Evolutionary conservation across 768 basidiomycete species (phyloP).

Genomic region (Hirschioporus abietinus): DNA sequence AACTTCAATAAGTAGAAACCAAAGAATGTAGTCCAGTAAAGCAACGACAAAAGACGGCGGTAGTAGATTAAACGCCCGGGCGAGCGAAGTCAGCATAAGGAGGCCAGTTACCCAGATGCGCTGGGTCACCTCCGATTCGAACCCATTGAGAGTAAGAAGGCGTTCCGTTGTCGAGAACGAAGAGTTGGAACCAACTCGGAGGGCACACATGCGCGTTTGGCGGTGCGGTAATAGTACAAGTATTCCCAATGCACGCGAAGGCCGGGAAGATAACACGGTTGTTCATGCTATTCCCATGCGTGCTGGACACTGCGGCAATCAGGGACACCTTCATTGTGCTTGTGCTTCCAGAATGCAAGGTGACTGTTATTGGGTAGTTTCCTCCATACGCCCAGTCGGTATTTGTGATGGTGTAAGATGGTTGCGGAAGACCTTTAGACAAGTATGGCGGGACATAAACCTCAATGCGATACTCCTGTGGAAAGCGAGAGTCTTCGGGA

Average conservation of each 20-base stretch:
- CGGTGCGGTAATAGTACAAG: conserved; percentile 74
- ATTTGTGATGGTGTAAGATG: conserved; percentile 48
- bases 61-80: conserved; percentile 46
- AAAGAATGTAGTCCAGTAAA: no score
- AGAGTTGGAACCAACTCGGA: conserved; percentile 74
- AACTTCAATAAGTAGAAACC: no score
- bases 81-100: conserved; percentile 57
- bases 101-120: conserved; percentile 68
- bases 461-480: conserved; percentile 74
- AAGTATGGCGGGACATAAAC: conserved; percentile 89
- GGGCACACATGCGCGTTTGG: conserved; percentile 66
- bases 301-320: conserved; percentile 66
- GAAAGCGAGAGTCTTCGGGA: conserved; percentile 54
- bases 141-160: conserved; percentile 73
- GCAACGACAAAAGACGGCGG: no score
- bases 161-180: conserved; percentile 72
- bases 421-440: conserved; percentile 54
- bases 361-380: conserved; percentile 45
- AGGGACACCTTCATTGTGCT: conserved; percentile 55
- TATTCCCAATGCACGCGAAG: conserved; percentile 62
- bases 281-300: conserved; percentile 76
- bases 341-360: conserved; percentile 34
- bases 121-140: conserved; percentile 75
- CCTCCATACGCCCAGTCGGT: conserved; percentile 62
- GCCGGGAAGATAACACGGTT: conserved; percentile 67